These are phyloP conservation scores for Groenewaldozyma sp. DNA, from an alignment of 1,139 yeast species.

Conservation along the genomic window DNA sequence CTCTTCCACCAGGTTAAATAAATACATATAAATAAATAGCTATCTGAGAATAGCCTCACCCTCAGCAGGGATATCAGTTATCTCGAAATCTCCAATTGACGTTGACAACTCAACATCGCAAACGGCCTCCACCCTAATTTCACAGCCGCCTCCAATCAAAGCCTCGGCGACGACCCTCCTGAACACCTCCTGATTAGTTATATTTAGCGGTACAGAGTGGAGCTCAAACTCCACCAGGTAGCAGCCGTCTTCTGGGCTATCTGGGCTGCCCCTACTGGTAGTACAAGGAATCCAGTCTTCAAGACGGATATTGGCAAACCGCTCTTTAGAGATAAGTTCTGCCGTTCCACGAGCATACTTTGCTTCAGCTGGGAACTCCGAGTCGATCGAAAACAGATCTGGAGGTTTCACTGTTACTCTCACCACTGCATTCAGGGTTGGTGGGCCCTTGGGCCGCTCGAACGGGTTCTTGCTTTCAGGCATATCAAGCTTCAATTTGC, in stretches of 20 bases:
- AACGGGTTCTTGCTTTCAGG: conserved; percentile 15
- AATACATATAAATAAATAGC: conserved; percentile 2
- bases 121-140: conserved; percentile 24
- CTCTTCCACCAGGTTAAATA: conserved; percentile 79
- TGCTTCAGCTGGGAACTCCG: conserved; percentile 13
- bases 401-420: conserved; percentile 19
- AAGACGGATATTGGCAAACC: conserved; percentile 26
- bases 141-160: conserved; percentile 23
- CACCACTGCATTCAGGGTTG: conserved; percentile 20
- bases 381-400: conserved; percentile 12
- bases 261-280: conserved; percentile 17
- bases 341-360: conserved; percentile 23
- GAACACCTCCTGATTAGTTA: conserved; percentile 24
- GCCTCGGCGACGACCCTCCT: conserved; percentile 23
- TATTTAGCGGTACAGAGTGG: conserved; percentile 25
- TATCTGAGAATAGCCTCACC: conserved; percentile 14
- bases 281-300: conserved; percentile 29
- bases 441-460: conserved; percentile 13
- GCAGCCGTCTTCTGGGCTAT: conserved; percentile 12
- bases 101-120: conserved; percentile 33
- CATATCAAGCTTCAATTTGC: conserved; percentile 15
- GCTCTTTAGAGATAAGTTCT: conserved; percentile 21
- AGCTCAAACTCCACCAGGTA: conserved; percentile 22
- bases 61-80: conserved; percentile 23
- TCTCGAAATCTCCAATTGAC: conserved; percentile 32